A percentile compares a stretch with the other conserved stretches of the same genome.
These are phyloP conservation scores for Boechera divaricarpa DNA, from an alignment of 345 rosid species.

Conservation along the genomic window DNA sequence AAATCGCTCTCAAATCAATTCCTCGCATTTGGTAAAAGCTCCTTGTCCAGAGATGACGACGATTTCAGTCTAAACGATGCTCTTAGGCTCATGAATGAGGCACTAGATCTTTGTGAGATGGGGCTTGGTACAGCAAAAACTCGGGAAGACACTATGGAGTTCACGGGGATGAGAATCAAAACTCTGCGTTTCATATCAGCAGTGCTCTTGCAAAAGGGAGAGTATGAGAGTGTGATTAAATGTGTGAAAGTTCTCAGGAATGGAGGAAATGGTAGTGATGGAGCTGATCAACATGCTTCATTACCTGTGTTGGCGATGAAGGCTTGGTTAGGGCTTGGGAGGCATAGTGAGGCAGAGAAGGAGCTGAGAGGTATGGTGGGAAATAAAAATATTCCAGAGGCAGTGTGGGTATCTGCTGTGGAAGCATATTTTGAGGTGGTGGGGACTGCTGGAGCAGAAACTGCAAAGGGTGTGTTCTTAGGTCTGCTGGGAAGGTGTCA, in stretches of 20 bases:
- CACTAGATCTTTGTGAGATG: conserved; percentile 81
- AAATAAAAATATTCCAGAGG: conserved; percentile 84
- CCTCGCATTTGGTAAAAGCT: conserved; percentile 64
- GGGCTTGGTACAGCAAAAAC: conserved; percentile 63
- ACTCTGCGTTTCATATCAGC: conserved; percentile 91
- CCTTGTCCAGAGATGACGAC: conserved; percentile 55
- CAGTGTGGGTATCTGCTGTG: conserved; percentile 93
- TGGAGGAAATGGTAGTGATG: conserved; percentile 48
- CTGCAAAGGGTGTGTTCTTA: conserved; percentile 81
- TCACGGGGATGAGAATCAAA: conserved; percentile 61
- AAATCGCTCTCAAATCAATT: conserved; percentile 71
- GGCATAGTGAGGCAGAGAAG: conserved; percentile 81
- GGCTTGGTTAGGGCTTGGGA: conserved; percentile 91
- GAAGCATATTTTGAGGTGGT: conserved; percentile 86
- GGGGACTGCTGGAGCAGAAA: conserved; percentile 94
- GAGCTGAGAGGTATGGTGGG: conserved; percentile 89
- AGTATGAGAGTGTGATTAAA: conserved; percentile 83
- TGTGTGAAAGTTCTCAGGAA: conserved; percentile 89
- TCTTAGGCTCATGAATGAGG: conserved; percentile 81
- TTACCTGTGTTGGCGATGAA: conserved; percentile 98
- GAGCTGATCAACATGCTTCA: conserved; percentile 76
- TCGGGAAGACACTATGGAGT: conserved; percentile 62
- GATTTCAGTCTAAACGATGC: conserved; percentile 58
- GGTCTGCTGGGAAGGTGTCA: conserved; percentile 87
- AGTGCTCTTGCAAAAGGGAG: conserved; percentile 83